Percentiles rank a stretch among this genome's conserved stretches.
Conservation (phyloP, 345 rosid genomes). For the Boechera retrofracta region DNA sequence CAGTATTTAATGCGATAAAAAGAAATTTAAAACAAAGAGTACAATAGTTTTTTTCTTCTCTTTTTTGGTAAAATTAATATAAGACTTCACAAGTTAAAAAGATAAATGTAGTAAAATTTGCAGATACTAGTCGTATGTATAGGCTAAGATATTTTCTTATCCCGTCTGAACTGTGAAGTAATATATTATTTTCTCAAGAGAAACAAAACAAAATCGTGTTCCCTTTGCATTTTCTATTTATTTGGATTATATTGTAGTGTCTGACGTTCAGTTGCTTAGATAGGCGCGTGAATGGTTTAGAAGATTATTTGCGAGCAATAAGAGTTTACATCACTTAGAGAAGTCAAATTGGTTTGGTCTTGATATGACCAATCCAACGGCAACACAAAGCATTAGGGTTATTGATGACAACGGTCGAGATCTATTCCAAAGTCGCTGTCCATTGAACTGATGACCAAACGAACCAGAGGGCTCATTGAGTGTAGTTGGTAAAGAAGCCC, state of each 20-base stretch:
- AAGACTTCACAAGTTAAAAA: background rate
- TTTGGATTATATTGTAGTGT: slow-evolving; percentile 14
- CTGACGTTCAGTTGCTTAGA: slow-evolving; percentile 17
- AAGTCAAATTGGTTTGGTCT: slow-evolving; percentile 43
- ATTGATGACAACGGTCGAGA: slow-evolving; percentile 34
- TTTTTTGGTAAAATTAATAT: background rate
- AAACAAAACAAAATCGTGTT: background rate
- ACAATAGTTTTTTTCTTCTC: too few species aligned
- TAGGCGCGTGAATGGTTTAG: slow-evolving; percentile 19
- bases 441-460: slow-evolving; percentile 38
- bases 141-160: background rate
- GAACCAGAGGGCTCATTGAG: slow-evolving; percentile 33
- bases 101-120: background rate
- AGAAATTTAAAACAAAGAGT: background rate
- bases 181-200: slow-evolving; percentile 2
- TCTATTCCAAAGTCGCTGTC: slow-evolving; percentile 31
- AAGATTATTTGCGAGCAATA: slow-evolving; percentile 7
- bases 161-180: background rate
- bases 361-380: slow-evolving; percentile 40
- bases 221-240: background rate
- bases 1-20: background rate
- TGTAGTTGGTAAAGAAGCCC: slow-evolving; percentile 45
- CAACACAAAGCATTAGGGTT: slow-evolving; percentile 19
- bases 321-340: slow-evolving; percentile 36
- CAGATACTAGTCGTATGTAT: background rate